Conservation (phyloP, 352 stramenopile species). For the Pythium diclinum region DNA sequence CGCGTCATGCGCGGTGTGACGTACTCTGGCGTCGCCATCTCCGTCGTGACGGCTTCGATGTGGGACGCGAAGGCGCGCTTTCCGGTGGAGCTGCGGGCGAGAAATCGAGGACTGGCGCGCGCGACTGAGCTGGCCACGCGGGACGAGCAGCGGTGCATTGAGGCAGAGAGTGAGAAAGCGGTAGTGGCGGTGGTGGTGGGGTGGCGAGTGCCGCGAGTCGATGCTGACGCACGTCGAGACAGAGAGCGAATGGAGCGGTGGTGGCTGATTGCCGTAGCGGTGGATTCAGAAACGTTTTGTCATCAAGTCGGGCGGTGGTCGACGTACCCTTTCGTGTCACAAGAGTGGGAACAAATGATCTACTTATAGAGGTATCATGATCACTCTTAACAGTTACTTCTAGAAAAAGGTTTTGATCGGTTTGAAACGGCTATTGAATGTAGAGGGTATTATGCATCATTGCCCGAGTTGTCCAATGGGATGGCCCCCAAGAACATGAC, state of each 20-base stretch:
- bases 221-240: neutral
- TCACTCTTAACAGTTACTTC: too few species aligned
- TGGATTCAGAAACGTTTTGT: slow-evolving; percentile 18
- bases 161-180: neutral
- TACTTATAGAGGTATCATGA: slow-evolving; percentile 2
- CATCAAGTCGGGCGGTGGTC: neutral
- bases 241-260: slow-evolving; percentile 6
- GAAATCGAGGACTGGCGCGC: slow-evolving; percentile 1
- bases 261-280: slow-evolving; percentile 10
- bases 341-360: slow-evolving; percentile 1
- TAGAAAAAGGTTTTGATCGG: too few species aligned
- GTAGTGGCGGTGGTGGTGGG: neutral
- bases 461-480: slow-evolving; percentile 4
- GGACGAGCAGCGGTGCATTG: slow-evolving; percentile 18
- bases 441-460: neutral
- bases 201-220: neutral
- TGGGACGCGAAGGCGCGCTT: slow-evolving; percentile 21
- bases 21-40: slow-evolving; percentile 14
- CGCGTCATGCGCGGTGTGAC: slow-evolving; percentile 34
- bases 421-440: neutral
- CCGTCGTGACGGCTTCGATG: slow-evolving; percentile 17
- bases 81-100: slow-evolving; percentile 1
- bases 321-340: slow-evolving; percentile 19
- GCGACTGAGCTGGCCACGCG: slow-evolving; percentile 21
- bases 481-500: slow-evolving; percentile 12